Base-by-base conservation (phyloP, 345 rosid genomes). In the Dimocarpus longan region DNA sequence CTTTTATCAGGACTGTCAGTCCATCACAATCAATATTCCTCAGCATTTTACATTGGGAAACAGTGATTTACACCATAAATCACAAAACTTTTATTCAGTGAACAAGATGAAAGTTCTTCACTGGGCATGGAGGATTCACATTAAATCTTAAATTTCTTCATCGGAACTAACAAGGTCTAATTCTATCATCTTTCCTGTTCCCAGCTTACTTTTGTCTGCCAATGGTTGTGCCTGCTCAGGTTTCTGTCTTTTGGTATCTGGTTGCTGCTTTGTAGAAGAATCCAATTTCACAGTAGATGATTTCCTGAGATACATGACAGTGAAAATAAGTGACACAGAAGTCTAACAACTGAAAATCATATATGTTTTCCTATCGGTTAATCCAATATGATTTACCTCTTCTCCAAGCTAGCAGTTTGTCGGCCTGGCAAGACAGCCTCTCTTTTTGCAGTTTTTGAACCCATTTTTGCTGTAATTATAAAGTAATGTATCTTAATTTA, bases 161-260 rank as follows among this genome's bases (percentile, higher is more conserved):
- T 92, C 98, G 6, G 96, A 95, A 84, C 88, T 88, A 84, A 85
- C 80, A 56, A 86, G 72, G 60, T 92, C 90, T 24, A 94, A 72
- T 81, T 90, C 91, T 80, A 95, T 94, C 93, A 88, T 85, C 82
- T 87, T 91, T 66, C 70, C 90, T n/a, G 66, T 46, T 71, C 85
- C 78, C 13, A 40, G 85, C 77, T 67, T 79, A 66, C 76, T 24
- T 44, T 72, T 76, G 42, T 79, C 90, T 43, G 73, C 81, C 10
- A 56, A 76, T 76, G 74, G 26, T 74, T 75, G 80, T 63, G 71
- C 82, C 4, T 42, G 75, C 4, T 82, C 85, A 66, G 71, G 69
- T 89, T 87, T 90, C 77, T 62, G 86, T 74, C 90, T 90, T 81
- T 92, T 95, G 10, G 81, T 21, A 57, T 79, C 91, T 6, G 7